Evolutionary conservation across 768 basidiomycete genomes (phyloP).

Genomic region (Mycena crocata): DNA sequence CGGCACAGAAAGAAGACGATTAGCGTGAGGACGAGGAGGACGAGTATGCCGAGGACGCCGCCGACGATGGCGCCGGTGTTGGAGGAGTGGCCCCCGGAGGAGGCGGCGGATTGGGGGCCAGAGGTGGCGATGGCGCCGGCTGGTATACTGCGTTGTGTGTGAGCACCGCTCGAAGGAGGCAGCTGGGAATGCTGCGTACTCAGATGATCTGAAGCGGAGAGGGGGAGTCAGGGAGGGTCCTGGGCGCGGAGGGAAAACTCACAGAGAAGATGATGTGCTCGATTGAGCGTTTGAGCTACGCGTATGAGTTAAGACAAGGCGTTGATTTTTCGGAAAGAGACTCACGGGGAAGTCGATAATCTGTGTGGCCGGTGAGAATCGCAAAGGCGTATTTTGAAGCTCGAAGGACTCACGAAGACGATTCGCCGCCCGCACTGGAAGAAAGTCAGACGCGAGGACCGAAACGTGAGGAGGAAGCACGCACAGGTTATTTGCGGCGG

Average conservation of each 20-base stretch:
- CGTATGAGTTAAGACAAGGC: background rate
- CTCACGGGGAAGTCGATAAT: constrained; percentile 2
- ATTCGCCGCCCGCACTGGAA: background rate
- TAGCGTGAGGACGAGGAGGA: constrained; percentile 27
- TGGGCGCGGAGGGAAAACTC: background rate
- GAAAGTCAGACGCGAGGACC: background rate
- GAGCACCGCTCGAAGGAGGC: too few species aligned
- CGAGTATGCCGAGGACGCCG: constrained; percentile 40
- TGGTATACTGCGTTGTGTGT: background rate
- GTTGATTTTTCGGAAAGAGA: background rate
- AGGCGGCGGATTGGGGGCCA: constrained; percentile 6
- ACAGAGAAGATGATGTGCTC: constrained; percentile 2
- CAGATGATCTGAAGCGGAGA: background rate
- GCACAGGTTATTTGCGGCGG: background rate
- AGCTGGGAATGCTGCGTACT: background rate
- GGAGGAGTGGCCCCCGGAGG: constrained; percentile 7
- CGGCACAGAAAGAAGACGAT: constrained; percentile 35
- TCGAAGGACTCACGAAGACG: constrained; percentile 11
- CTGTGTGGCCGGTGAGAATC: background rate
- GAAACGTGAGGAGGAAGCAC: background rate
- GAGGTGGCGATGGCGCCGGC: background rate
- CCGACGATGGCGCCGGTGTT: constrained; percentile 45
- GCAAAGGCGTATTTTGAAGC: background rate
- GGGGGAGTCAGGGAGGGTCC: background rate
- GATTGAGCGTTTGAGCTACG: background rate